Evolutionary conservation across 306 rosid genomes (phyloP), one percentile per base, ranked within the genome.

Genomic region (Calophaca sinica): DNA sequence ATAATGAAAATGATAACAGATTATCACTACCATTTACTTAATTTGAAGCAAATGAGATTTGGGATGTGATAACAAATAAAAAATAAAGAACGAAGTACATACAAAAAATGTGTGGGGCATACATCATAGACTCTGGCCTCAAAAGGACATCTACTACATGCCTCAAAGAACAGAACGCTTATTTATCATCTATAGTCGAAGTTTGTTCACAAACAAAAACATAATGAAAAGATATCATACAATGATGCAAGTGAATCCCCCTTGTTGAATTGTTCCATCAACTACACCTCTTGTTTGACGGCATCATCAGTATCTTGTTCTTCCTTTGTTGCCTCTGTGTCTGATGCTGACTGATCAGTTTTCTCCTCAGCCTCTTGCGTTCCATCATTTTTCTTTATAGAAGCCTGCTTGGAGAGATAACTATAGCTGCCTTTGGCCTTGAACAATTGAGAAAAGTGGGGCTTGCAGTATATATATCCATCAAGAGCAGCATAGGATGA

Each of bases 361-460:
- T 71, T 81, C 41, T 7, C 52, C 2, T 13, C 85, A 0, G 72
- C 57, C 13, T 39, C 33, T n/a, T 31, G 33, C 4, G 5, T 9
- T 54, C 29, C 13, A 59, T 35, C 85, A 42, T 61, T 83, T 48
- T 75, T 91, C 88, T 59, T 91, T 73, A 87, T 1, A 2, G 97
- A 86, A 82, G 94, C 79, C n/a, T 86, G 66, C 77, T 79, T 79
- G 74, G 74, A 74, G 41, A 89, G 84, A 70, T 89, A 82, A 14
- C 66, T 87, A 50, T 91, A 91, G 84, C 92, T 84, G 3, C 97
- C 97, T 84, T 87, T 91, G 79, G 88, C 94, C 85, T 86, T 91
- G 87, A 87, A 91, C 82, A 91, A 41, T 65, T 91, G 97, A 29
- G 97, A 74, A 78, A 91, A 91, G 76, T 91, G 97, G 3, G 72